Evolutionary conservation across 2,329 filamentous ascomycete genomes (phyloP), one percentile per base, ranked within the genome.

Genomic region (Huntiella omanensis): DNA sequence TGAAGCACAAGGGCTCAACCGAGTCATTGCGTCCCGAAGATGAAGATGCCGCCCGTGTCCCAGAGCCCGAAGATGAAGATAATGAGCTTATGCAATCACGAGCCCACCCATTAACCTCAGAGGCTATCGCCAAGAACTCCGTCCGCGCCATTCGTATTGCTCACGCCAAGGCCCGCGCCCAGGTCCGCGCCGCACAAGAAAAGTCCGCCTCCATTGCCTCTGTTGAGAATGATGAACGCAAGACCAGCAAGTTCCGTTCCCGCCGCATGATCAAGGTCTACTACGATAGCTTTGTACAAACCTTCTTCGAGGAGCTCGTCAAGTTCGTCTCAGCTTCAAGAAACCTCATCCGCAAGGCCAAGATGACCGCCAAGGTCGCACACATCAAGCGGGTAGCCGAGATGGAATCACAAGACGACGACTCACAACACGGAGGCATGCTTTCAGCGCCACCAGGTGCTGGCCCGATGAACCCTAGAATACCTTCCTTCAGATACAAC

Each of bases 271-370:
- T 88, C 40, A 78, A 91, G 36, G 82, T 95, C n/a, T 87, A 85
- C 61, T 95, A 95, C 58, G 87, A 95, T 58, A 83, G 81, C 53
- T 79, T 84, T 51, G 79, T 92, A 3, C 86, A 95, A 58, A 75
- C 75, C 43, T 76, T 80, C 35, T 85, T 95, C 53, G 86, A 93
- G 55, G 70, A 80, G 47, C 64, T 94, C 43, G 86, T 94, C 48
- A 79, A 84, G 51, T 80, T 82, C 47, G 77, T 95, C 33, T 84
- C 83, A 4, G 74, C 75, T 1, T 83, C 81, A 43, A 70, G 87
- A 48, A 93, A 93, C 60, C 68, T 83, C 53, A 78, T 95, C 59
- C 78, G 87, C 42, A 92, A 88, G 61, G 84, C 80, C 45, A 91
- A 84, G 62, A 84, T 85, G 80, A 81, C 83, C 45, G 77, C 78